Conservation (phyloP, 345 rosid genomes). For the Viola odorata region DNA sequence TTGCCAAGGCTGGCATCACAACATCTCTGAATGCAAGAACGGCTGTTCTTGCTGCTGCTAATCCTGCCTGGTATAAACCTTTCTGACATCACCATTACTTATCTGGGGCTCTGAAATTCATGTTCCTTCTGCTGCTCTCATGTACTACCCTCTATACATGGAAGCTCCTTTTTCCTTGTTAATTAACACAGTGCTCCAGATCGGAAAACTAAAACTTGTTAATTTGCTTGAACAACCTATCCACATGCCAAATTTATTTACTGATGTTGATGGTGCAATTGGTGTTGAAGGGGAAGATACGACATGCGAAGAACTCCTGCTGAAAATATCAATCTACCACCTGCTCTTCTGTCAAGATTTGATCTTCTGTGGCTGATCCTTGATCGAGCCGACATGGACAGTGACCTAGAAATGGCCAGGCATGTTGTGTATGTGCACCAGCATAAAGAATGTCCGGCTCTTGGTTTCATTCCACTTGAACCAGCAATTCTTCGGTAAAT, state of each 20-base stretch:
- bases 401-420: slow-evolving; percentile 91
- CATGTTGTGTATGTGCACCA: slow-evolving; percentile 92
- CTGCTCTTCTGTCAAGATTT: slow-evolving; percentile 90
- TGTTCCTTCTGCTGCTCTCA: neutral
- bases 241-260: slow-evolving; percentile 5
- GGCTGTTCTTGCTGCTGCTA: slow-evolving; percentile 97
- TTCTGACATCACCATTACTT: slow-evolving; percentile 5
- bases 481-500: slow-evolving; percentile 78
- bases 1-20: slow-evolving; percentile 98
- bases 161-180: neutral
- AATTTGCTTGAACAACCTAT: neutral
- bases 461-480: slow-evolving; percentile 86
- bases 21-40: slow-evolving; percentile 97
- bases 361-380: slow-evolving; percentile 94
- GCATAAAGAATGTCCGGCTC: slow-evolving; percentile 81
- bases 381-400: slow-evolving; percentile 96
- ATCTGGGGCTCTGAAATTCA: slow-evolving; percentile 1
- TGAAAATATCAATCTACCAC: slow-evolving; percentile 94
- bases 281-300: slow-evolving; percentile 80
- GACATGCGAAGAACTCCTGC: slow-evolving; percentile 94
- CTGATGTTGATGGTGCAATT: slow-evolving; percentile 12
- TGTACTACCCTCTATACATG: neutral
- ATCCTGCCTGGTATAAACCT: slow-evolving; percentile 84
- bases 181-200: neutral
- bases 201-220: neutral